These are phyloP conservation scores for Pochonia chlamydosporia DNA, from an alignment of 2,329 filamentous ascomycete species.

Conservation along the genomic window DNA sequence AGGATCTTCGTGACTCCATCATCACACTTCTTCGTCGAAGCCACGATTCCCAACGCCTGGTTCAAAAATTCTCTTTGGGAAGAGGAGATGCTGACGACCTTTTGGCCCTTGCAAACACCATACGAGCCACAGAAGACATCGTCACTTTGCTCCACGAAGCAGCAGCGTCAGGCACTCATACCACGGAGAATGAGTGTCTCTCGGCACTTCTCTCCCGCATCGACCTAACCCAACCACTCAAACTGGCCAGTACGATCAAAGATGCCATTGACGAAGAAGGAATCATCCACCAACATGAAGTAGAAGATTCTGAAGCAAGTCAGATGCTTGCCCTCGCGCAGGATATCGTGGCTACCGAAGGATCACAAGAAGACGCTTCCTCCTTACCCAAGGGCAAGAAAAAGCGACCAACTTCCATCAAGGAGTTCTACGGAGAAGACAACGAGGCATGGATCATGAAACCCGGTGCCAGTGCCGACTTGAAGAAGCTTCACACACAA, in stretches of 20 bases:
- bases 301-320: conserved; percentile 65
- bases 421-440: conserved; percentile 55
- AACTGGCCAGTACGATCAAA: conserved; percentile 65
- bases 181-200: conserved; percentile 28
- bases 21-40: conserved; percentile 64
- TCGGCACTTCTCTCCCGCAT: conserved; percentile 49
- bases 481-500: conserved; percentile 62
- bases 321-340: conserved; percentile 70
- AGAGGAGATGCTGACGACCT: conserved; percentile 91
- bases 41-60: conserved; percentile 80
- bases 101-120: conserved; percentile 74
- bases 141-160: conserved; percentile 36
- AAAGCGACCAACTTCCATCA: conserved; percentile 40
- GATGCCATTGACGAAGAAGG: conserved; percentile 89
- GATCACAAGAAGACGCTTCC: conserved; percentile 49
- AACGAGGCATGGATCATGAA: conserved; percentile 61
- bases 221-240: conserved; percentile 58
- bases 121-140: conserved; percentile 67
- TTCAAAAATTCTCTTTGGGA: conserved; percentile 91
- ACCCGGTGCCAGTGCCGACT: conserved; percentile 57
- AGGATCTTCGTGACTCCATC: conserved; percentile 64
- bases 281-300: conserved; percentile 70
- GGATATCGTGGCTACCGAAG: conserved; percentile 62
- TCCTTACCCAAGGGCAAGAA: conserved; percentile 49
- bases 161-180: conserved; percentile 8